Conservation (phyloP, 2,329 filamentous ascomycete genomes). For the Fusarium albidum region DNA sequence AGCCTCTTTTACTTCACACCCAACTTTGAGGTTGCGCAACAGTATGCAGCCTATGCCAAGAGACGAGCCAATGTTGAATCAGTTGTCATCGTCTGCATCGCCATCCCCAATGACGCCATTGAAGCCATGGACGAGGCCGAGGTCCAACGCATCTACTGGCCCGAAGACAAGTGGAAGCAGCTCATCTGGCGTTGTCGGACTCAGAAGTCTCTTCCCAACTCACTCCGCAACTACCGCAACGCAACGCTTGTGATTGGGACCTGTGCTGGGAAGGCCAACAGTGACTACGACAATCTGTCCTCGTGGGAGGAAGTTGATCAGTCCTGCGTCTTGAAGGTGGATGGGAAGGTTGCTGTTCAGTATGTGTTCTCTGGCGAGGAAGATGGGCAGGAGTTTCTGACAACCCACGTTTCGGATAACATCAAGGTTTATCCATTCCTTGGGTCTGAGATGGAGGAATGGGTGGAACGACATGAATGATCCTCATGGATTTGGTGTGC, state of each 20-base stretch:
- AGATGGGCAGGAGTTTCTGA: background rate
- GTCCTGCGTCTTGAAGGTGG: conserved; percentile 1
- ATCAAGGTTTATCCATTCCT: too few relatives aligned
- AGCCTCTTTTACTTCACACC: conserved; percentile 20
- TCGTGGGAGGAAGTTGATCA: conserved; percentile 12
- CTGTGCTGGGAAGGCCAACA: conserved; percentile 9
- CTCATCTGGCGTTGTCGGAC: conserved; percentile 16
- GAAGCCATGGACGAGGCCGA: conserved; percentile 8
- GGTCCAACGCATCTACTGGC: conserved; percentile 12
- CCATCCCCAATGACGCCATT: conserved; percentile 11
- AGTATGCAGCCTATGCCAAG: conserved; percentile 28
- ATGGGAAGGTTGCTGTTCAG: conserved; percentile 5
- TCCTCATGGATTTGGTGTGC: too few relatives aligned
- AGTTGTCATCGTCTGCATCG: conserved; percentile 19
- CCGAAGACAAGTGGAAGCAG: conserved; percentile 23
- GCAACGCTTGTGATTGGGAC: conserved; percentile 24
- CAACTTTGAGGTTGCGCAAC: conserved; percentile 19
- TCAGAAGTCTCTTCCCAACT: background rate
- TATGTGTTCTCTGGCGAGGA: conserved; percentile 15
- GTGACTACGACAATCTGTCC: background rate
- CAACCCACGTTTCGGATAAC: background rate
- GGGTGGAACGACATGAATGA: too few relatives aligned
- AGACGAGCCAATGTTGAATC: conserved; percentile 14
- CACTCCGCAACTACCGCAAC: conserved; percentile 11
- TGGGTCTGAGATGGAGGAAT: too few relatives aligned